Conservation (phyloP, 139 green algal genomes). For the Picochlorum sp. region DNA sequence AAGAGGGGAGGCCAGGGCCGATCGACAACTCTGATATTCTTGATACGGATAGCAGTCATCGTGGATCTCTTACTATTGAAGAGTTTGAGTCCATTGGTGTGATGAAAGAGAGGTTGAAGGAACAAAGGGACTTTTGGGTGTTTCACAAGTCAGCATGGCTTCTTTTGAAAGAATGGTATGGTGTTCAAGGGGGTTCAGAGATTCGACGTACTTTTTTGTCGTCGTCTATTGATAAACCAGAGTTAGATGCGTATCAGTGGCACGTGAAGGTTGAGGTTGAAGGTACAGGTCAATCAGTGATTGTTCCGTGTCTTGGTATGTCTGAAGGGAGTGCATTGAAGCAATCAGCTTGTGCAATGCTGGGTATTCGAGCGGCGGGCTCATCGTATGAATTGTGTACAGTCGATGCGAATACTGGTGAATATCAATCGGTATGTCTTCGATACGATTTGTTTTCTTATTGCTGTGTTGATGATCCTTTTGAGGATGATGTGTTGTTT, state of each 20-base stretch:
- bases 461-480: no score
- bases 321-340: background rate
- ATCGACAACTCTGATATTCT: conserved; percentile 31
- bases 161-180: conserved; percentile 41
- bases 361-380: no score
- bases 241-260: conserved; percentile 10
- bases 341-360: background rate
- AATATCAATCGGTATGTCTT: no score
- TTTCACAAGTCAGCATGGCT: conserved; percentile 31
- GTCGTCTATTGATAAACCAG: no score
- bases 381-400: no score
- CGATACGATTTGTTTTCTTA: no score
- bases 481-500: no score
- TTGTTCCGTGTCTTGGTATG: background rate
- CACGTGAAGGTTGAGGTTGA: background rate
- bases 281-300: background rate
- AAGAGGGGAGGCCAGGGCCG: conserved; percentile 24
- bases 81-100: background rate
- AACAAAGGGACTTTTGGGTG: conserved; percentile 29
- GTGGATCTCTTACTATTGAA: background rate
- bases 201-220: no score
- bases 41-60: background rate
- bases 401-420: no score
- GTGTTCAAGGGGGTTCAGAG: conserved; percentile 24
- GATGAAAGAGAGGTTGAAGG: conserved; percentile 2